These are phyloP conservation scores for Chrysochromulina parva DNA, from an alignment of 78 protist genomes.

Conservation along the genomic window DNA sequence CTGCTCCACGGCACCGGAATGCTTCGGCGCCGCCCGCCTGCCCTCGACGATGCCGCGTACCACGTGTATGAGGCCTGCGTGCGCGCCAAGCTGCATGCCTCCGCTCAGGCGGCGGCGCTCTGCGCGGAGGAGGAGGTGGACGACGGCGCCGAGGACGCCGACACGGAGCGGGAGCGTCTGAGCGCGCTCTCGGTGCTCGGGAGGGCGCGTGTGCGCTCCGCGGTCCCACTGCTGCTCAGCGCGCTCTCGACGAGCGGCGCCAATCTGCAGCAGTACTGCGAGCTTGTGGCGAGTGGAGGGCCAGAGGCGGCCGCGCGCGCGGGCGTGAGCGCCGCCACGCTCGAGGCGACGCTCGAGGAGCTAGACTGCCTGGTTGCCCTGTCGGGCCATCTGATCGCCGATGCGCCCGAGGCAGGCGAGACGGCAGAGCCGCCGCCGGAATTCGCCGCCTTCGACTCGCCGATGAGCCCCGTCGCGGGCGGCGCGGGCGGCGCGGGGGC, in stretches of 20 bases:
- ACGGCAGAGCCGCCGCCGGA: neutral
- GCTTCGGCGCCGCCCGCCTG: neutral
- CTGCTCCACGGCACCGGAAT: neutral
- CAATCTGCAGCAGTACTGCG: too few species aligned
- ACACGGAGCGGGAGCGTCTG: neutral
- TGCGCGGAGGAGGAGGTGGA: neutral
- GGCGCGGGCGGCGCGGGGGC: neutral
- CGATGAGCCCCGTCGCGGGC: neutral
- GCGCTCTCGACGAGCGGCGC: neutral
- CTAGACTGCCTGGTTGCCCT: neutral
- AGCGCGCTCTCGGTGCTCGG: neutral
- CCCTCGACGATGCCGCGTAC: neutral
- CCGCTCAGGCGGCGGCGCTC: neutral
- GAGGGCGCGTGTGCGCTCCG: neutral
- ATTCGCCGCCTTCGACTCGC: neutral
- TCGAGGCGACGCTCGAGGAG: neutral
- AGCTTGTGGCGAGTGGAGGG: too few species aligned
- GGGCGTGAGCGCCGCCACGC: neutral
- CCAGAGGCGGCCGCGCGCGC: neutral
- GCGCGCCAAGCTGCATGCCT: neutral
- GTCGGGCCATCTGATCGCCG: neutral
- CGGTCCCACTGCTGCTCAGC: neutral
- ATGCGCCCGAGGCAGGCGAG: neutral
- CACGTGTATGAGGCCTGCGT: neutral
- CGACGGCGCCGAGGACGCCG: neutral